Evolutionary conservation across 1,284 basidiomycete genomes (phyloP), one percentile per base, ranked within the genome.

Genomic region (Melampsora abietis-canadensis): DNA sequence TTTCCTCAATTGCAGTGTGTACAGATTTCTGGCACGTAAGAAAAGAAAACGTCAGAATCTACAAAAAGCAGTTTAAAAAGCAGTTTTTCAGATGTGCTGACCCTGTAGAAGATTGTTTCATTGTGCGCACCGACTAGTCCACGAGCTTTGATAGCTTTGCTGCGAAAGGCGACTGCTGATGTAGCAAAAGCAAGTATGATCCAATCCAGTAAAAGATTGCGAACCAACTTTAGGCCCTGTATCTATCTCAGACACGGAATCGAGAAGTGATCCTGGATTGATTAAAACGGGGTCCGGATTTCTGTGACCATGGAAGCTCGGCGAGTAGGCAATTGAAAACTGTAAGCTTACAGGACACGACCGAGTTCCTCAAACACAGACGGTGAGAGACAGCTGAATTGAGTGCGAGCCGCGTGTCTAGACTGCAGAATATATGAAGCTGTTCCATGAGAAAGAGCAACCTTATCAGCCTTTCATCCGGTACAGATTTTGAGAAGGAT

Each of bases 1-100:
- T 91, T 27, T 87, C 88, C 82, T 96, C 92, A 77, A 99, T 92
- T 0, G 91, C 79, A 51, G 34, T 47, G 40, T 68, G 48, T 7
- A 78, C 75, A 1, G 65, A 63, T 19, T 54, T 69, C 47, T 76
- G 48, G 19, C 30, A 30, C 8, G 30, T 57, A 21, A 8, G 14
- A 57, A 8, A 15, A 57, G 4, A 57, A 14, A 30, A 1, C n/a
- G n/a, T 30, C 8, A 57, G 21, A 57, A 21, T 21, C 2, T 21
- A 7, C 7, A 7, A 24, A 24, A 14, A 57, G 54, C 54, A 24
- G 21, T 24, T 8, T 24, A n/a, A n/a, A n/a, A n/a, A n/a, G n/a
- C n/a, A n/a, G n/a, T n/a, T n/a, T n/a, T 19, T 31, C 44, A 59
- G 30, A 31, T n/a, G 54, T 24, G 31, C 46, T 40, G 44, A 75